Base-by-base conservation (phyloP, 257 asterid genomes). In the Nicotiana otophora region DNA sequence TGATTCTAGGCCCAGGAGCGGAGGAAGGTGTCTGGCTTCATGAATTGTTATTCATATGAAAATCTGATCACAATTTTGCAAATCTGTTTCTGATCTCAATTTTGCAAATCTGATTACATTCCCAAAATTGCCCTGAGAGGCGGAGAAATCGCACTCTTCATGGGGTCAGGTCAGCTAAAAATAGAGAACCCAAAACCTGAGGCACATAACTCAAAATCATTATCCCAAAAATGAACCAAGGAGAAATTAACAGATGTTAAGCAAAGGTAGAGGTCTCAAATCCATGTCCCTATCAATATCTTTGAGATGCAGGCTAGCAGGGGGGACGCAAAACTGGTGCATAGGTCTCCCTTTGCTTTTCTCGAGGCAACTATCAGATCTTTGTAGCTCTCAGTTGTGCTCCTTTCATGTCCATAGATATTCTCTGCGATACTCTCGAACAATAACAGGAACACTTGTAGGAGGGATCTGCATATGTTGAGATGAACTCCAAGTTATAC, bases 371-470 rank as follows among this genome's bases (percentile, higher is more conserved):
- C 60, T 72, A 72, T 72, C 61, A 23, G 60, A 64, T 31, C 62
- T 68, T 64, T 81, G 75, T 48, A 81, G 30, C 30, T 46, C 48
- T 30, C 33, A 42, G 63, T 46, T 20, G 66, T 46, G 26, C 9
- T 53, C 76, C 83, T 85, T 53, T 89, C 87, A 85, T 64, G 86
- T 84, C 97, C 95, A 91, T 74, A 94, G 58, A 85, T 91, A 90
- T 75, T 93, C 98, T 81, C 89, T 81, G 66, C 94, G 87, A 74
- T 93, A 92, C 77, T 94, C 95, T 58, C 95, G 92, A 65, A 94
- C 98, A 60, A 93, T 93, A 55, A 94, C 97, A 81, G 98, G 97
- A 34, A 93, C 95, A 65, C 98, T 93, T 7, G 97, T 92, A 0
- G 97, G 95, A 81, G 98, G 98, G 72, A 94, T 92, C 98, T 94